These are phyloP conservation scores for Blastocystis sp. DNA, from an alignment of 352 stramenopile species.

Conservation along the genomic window DNA sequence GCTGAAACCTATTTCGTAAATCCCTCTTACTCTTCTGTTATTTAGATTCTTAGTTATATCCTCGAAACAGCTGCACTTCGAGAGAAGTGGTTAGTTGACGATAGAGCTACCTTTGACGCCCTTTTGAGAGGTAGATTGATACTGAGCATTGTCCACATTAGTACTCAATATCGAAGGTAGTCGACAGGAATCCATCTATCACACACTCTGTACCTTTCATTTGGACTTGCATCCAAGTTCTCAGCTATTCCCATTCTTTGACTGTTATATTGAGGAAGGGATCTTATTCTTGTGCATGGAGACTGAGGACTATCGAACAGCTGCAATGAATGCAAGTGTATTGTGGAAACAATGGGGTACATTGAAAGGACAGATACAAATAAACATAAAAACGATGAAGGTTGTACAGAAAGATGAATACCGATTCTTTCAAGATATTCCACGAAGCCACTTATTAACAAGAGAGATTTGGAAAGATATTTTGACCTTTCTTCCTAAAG, in stretches of 20 bases:
- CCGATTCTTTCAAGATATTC: not conserved
- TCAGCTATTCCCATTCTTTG: too few species aligned
- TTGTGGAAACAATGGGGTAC: not conserved
- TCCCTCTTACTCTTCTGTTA: not conserved
- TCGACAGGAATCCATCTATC: not conserved
- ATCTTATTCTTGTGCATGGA: too few species aligned
- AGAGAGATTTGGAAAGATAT: not conserved
- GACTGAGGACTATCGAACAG: too few species aligned
- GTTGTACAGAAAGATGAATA: not conserved
- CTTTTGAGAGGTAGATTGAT: not conserved
- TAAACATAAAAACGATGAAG: too few species aligned
- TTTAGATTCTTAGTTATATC: not conserved
- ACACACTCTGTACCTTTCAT: not conserved
- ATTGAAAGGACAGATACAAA: not conserved
- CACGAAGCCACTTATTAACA: not conserved
- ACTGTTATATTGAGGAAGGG: not conserved
- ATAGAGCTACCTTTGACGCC: not conserved
- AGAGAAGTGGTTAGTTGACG: not conserved
- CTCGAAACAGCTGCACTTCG: not conserved
- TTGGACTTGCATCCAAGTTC: too few species aligned
- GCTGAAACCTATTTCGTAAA: not conserved
- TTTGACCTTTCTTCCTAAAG: not conserved
- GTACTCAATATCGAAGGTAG: not conserved
- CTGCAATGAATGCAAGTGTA: too few species aligned
- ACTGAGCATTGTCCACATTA: not conserved